A percentile compares a stretch with the other conserved stretches of the same genome.
Conservation (phyloP, 331 rosid species). For the Malus hybrid region DNA sequence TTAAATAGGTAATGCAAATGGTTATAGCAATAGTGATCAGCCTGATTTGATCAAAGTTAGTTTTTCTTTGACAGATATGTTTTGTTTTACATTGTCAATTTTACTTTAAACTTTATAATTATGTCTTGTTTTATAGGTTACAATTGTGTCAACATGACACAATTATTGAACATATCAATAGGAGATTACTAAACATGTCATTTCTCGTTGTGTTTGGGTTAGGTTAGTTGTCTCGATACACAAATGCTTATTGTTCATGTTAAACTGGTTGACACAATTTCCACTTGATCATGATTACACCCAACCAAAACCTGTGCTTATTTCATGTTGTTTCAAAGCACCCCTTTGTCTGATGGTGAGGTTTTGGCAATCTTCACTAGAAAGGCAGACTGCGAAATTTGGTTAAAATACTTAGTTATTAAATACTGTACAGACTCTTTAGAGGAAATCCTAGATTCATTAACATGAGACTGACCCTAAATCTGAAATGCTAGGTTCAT, state of each 20-base stretch:
- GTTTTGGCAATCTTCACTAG: neutral
- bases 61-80: neutral
- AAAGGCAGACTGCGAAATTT: neutral
- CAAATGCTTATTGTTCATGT: neutral
- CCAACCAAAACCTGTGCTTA: neutral
- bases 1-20: neutral
- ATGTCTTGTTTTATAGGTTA: neutral
- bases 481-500: no score
- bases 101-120: neutral
- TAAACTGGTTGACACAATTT: neutral
- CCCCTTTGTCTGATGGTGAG: neutral
- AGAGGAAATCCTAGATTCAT: neutral
- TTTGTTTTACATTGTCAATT: neutral
- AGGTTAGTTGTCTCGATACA: neutral
- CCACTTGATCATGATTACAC: neutral
- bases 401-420: neutral
- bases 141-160: neutral
- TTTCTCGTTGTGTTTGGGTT: neutral
- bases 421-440: neutral
- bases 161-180: neutral
- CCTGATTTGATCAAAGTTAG: neutral
- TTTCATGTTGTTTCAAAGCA: neutral
- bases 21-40: neutral
- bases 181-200: neutral
- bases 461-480: neutral